Evolutionary conservation across 352 stramenopile species (phyloP).

Genomic region (Thraustotheca clavata): DNA sequence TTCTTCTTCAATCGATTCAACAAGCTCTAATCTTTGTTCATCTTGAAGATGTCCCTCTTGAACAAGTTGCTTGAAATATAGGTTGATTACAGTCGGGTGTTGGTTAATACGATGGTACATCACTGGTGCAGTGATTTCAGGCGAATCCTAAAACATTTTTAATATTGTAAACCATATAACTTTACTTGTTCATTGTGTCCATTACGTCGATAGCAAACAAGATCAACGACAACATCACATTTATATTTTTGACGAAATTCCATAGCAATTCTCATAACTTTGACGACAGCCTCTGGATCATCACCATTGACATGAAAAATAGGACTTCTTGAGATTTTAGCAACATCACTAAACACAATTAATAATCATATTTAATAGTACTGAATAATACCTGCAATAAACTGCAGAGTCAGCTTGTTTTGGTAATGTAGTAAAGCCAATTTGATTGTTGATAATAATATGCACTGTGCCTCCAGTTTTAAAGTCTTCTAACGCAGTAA

Average conservation of each 20-base stretch:
- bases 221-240: slow-evolving; percentile 97
- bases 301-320: slow-evolving; percentile 97
- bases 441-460: slow-evolving; percentile 99
- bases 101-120: slow-evolving; percentile 90
- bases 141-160: slow-evolving; percentile 40
- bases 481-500: slow-evolving; percentile 90
- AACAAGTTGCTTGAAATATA: slow-evolving; percentile 67
- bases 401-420: slow-evolving; percentile 94
- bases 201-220: slow-evolving; percentile 97
- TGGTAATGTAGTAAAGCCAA: slow-evolving; percentile 97
- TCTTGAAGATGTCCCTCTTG: slow-evolving; percentile 41
- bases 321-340: slow-evolving; percentile 93
- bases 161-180: neutral
- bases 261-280: slow-evolving; percentile 88
- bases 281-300: slow-evolving; percentile 90
- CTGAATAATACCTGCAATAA: slow-evolving; percentile 83
- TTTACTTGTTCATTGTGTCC: slow-evolving; percentile 95
- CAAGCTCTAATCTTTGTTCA: slow-evolving; percentile 42
- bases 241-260: slow-evolving; percentile 89
- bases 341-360: slow-evolving; percentile 80
- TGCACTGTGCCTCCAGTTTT: slow-evolving; percentile 97
- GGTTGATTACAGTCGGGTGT: slow-evolving; percentile 64
- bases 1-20: slow-evolving; percentile 51
- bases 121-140: slow-evolving; percentile 79
- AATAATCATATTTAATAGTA: neutral